Base-by-base conservation (phyloP, 2,329 filamentous ascomycete genomes). In the Cercospora sesami region DNA sequence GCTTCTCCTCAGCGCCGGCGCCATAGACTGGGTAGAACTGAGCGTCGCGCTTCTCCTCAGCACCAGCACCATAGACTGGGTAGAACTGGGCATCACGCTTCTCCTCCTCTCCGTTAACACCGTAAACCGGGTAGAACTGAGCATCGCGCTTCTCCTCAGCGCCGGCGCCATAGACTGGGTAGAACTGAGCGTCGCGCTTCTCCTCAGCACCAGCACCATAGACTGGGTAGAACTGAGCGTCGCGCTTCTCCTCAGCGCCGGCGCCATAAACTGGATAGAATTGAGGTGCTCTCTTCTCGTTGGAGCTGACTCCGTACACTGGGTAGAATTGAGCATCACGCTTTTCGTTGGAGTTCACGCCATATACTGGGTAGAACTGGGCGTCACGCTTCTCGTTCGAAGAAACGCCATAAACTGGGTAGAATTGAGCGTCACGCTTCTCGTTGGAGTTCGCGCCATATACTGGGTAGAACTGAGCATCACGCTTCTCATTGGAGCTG, bases 281-380 rank as follows among this genome's bases (percentile, higher is more conserved):
- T 39, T 42, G 30, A 18, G 30, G 30, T 1, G 39, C 60, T 18
- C 36, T 39, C 36, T 61, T 61, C 59, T 48, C 59, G 23, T 61
- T n/a, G 1, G 21, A 33, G 23, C 9, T 16, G 12, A 18, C 59
- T 2, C 59, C 33, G n/a, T 61, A 48, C 10, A 61, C 59, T 5
- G 59, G 59, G 36, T 61, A 61, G 36, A 61, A 61, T 10, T 61
- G 59, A n/a, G 59, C 33, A 5, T 61, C 59, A 0, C 59, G 31
- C 59, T 61, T 61, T 36, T 61, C 59, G 31, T 61, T 28, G 3
- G 31, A 9, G 8, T 8, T 6, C 1, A 21, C 57, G 12, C 60
- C 45, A 18, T 53, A 63, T 3, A 63, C 45, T 6, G 39, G 60
- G 42, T 51, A 63, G 39, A 63, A 63, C 28, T 53, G 39, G 7